Base-by-base conservation (phyloP, 2,329 filamentous ascomycete species). In the Cladosporium austrohemisphaericum region DNA sequence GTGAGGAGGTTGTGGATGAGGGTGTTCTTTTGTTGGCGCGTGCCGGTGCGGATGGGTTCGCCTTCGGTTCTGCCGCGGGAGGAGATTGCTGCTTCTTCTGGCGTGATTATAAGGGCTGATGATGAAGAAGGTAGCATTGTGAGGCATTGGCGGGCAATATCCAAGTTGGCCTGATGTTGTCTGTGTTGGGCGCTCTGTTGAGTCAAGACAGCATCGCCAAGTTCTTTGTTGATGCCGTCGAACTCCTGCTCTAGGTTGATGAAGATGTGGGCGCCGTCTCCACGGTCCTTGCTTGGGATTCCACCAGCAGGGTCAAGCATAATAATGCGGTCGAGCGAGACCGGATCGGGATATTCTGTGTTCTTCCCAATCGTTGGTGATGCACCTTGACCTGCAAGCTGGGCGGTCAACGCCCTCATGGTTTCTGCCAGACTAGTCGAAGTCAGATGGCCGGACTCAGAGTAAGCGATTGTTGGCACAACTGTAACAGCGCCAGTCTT, bases 1-100 rank as follows among this genome's bases (percentile, higher is more conserved):
- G 93, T 98, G 8, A 98, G 78, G 1, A 98, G 80, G 60, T 96
- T 97, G 69, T 98, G 90, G 37, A 98, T 93, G 1, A 98, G 74
- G 0, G 91, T 90, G 60, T 98, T 98, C 61, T 80, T 80, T 50
- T 81, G 78, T 67, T 77, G 71, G 66, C 78, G 75, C 46, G 78
- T 81, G 41, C 76, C 74, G 5, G 62, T 53, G 20, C 56, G 57
- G 3, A 58, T 55, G 5, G 53, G 14, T 45, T 57, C 8, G 60
- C 58, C 32, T 64, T 37, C 4, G 56, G 51, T 28, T 47, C 51
- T 3, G 53, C 45, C 7, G 11, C 54, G 65, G 11, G 74, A 68
- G 26, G 77, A 80, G 52, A 76, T 80, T 53, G 91, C 89, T 11
- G 90, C 91, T 61, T 94, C 88, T 20, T 80, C 70, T 0, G 93